These are phyloP conservation scores for Psilocybe azurescens DNA, from an alignment of 768 basidiomycete species.

Conservation along the genomic window DNA sequence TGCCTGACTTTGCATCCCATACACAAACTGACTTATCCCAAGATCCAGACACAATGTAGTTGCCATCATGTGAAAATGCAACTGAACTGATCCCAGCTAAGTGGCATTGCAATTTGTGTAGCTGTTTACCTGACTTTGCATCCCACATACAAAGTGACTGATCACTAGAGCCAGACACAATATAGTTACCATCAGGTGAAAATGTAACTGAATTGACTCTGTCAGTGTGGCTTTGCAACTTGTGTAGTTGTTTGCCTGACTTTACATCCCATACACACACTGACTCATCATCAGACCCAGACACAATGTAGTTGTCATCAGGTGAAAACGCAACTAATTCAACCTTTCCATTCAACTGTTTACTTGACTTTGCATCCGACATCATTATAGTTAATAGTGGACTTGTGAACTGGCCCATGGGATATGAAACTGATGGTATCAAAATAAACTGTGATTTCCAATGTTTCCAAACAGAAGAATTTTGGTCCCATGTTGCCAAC, in stretches of 20 bases:
- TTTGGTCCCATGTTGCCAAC: too few species aligned
- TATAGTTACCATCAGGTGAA: not conserved
- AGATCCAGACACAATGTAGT: not conserved
- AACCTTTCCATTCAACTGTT: not conserved
- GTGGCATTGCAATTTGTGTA: not conserved
- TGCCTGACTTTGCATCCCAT: not conserved
- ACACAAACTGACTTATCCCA: not conserved
- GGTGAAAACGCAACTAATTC: not conserved
- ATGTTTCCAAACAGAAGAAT: too few species aligned
- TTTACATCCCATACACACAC: not conserved
- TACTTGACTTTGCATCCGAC: not conserved
- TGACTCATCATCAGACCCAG: not conserved
- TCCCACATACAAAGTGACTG: not conserved
- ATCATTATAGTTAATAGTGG: not conserved
- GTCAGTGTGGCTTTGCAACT: not conserved
- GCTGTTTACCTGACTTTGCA: not conserved
- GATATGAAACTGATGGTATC: too few species aligned
- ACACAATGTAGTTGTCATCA: not conserved
- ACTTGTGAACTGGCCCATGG: too few species aligned
- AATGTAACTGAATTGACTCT: not conserved
- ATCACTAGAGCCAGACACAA: not conserved
- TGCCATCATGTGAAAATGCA: not conserved
- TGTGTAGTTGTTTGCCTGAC: not conserved
- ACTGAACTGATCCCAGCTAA: not conserved
- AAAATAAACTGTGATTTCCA: too few species aligned